phyloP scores from a whole-genome alignment of 352 stramenopile genomes.

The Blastocystis sp. region DNA sequence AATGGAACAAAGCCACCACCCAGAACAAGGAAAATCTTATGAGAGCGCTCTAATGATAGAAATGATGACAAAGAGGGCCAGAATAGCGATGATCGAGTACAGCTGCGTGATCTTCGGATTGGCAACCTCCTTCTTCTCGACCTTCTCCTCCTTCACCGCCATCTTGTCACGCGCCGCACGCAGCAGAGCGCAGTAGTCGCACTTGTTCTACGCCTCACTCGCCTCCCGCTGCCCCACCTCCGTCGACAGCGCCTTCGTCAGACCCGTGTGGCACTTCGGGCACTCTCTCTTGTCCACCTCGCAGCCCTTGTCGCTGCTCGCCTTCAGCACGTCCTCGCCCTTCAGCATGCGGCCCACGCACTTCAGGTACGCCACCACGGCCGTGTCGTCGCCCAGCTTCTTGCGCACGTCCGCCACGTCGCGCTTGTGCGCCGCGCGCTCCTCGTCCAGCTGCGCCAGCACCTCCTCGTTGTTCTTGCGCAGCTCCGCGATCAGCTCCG shows the following conservation, averaged over 20 bases:
- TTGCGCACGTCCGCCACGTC: constrained; percentile 1
- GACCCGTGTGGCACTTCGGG: constrained; percentile 21
- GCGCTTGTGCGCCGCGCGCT: not conserved
- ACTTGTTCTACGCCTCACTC: constrained; percentile 53
- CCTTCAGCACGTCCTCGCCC: constrained; percentile 63
- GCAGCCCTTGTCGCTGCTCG: constrained; percentile 66
- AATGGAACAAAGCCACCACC: constrained; percentile 20
- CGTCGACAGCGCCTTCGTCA: constrained; percentile 22
- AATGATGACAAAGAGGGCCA: constrained; percentile 13
- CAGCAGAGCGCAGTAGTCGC: constrained; percentile 38
- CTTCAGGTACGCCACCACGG: constrained; percentile 8
- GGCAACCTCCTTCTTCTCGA: not conserved
- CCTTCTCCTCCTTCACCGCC: not conserved
- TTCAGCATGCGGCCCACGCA: not conserved
- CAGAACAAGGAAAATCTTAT: constrained; percentile 43
- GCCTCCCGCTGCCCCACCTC: not conserved
- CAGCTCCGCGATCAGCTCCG: constrained; percentile 62
- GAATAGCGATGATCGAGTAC: constrained; percentile 26
- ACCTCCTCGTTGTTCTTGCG: constrained; percentile 52
- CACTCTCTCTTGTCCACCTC: constrained; percentile 52
- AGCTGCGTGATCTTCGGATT: constrained; percentile 5
- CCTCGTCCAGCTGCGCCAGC: not conserved
- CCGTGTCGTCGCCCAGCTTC: constrained; percentile 41
- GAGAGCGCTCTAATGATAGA: not conserved
- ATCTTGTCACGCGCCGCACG: not conserved